These are phyloP conservation scores for Beauveria caledonica DNA, from an alignment of 2,329 filamentous ascomycete species.

Conservation along the genomic window DNA sequence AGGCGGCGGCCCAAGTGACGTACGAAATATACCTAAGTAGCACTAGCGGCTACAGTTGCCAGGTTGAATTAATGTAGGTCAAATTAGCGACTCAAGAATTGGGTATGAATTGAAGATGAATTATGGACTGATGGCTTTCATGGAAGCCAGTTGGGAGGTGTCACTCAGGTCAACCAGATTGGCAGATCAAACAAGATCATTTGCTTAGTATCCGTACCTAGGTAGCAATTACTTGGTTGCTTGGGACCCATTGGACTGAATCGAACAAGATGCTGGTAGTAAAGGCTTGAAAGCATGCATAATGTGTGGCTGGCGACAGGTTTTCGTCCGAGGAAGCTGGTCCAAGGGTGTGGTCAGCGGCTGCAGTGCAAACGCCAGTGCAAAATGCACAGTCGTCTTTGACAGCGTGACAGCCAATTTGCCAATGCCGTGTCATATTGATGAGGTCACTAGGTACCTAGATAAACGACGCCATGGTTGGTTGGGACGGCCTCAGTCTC, in stretches of 20 bases:
- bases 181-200: too few relatives aligned
- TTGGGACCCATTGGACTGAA: too few relatives aligned
- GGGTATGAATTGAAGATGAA: too few relatives aligned
- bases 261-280: too few relatives aligned
- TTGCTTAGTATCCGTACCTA: too few relatives aligned
- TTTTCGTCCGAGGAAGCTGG: neutral
- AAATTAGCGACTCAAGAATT: too few relatives aligned
- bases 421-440: neutral
- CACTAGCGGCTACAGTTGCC: neutral
- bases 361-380: neutral
- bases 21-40: neutral
- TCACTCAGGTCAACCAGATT: too few relatives aligned
- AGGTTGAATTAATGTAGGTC: neutral
- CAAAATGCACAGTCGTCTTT: neutral
- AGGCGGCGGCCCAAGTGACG: slow-evolving; percentile 1
- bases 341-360: neutral
- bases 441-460: slow-evolving; percentile 8
- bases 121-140: neutral
- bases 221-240: too few relatives aligned
- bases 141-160: too few relatives aligned
- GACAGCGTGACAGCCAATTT: neutral
- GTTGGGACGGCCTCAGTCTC: neutral
- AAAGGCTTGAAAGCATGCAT: too few relatives aligned
- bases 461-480: neutral
- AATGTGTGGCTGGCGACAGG: too few relatives aligned